phyloP scores from a whole-genome alignment of 108 stramenopile species.

The Cylindrotheca fusiformis region DNA sequence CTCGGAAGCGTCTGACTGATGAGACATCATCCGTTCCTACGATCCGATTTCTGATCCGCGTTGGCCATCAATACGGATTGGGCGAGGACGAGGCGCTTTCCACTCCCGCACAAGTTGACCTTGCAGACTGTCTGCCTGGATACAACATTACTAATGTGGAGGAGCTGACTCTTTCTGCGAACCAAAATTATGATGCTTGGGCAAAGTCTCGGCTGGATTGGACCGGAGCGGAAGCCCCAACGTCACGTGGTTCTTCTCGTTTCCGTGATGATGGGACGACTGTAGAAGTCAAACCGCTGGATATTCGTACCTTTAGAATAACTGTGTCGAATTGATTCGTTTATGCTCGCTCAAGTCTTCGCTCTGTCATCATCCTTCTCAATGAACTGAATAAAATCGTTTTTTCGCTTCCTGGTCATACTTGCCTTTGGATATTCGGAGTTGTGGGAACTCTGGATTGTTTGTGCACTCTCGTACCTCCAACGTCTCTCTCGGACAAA shows the following conservation, averaged over 20 bases:
- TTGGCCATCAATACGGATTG: constrained; percentile 86
- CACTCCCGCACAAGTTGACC: constrained; percentile 13
- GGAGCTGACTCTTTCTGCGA: constrained; percentile 28
- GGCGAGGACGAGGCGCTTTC: constrained; percentile 47
- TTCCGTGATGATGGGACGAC: neutral
- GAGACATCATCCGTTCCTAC: neutral
- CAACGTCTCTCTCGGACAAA: constrained; percentile 22
- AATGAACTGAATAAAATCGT: constrained; percentile 15
- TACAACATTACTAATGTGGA: constrained; percentile 11
- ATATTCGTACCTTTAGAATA: constrained; percentile 28
- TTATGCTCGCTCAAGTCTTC: too few species aligned
- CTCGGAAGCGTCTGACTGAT: constrained; percentile 32
- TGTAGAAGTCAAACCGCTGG: constrained; percentile 17
- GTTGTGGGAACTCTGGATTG: constrained; percentile 23
- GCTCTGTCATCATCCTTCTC: neutral
- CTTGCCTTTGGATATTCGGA: constrained; percentile 11
- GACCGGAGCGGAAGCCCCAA: neutral
- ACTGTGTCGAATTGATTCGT: neutral
- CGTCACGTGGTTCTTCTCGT: neutral
- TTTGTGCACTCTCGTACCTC: constrained; percentile 2
- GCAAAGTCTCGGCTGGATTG: constrained; percentile 21
- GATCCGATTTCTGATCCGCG: constrained; percentile 52
- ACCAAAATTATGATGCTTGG: constrained; percentile 18
- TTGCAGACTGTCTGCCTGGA: constrained; percentile 12
- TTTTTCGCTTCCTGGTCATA: constrained; percentile 26